Evolutionary conservation across 148 eudicot genomes (phyloP), one percentile per base, ranked within the genome.

Genomic region (Beta vulgaris): DNA sequence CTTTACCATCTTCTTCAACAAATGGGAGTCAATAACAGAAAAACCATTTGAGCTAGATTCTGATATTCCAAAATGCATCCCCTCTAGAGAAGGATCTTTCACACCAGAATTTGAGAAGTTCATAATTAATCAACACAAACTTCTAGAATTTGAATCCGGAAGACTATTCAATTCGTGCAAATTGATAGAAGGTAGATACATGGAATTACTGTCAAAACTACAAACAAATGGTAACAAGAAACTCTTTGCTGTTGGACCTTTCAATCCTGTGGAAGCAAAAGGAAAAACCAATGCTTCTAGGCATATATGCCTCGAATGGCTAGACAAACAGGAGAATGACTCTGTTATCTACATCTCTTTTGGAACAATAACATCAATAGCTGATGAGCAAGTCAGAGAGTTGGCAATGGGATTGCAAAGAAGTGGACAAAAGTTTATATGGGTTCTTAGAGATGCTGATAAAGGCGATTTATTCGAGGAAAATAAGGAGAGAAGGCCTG

Each of bases 301-400:
- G 43, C 78, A 81, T 36, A 2, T 8, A 57, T 83, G 86, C 76
- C 68, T 90, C 26, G 80, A 86, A 12, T 90, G 91, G 91, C 81
- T 92, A 1, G 91, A 92, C 73, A 84, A 76, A 76, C 96, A 89
- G 54, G 80, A 63, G 46, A 54, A 70, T 8, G 75, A 81, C 32
- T 86, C 93, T 0, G 98, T 92, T 28, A 66, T 92, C 0, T 90
- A 75, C 53, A 87, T 88, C 15, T 88, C 91, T 0, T 90, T 92
- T 49, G 98, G 98, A 29, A 82, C 93, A 1, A 73, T 85, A 19
- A 85, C 86, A 48, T 72, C 90, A 0, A 31, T 90, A 36, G 44
- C 57, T 0, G 77, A 84, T 5, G 83, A 87, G 28, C 84, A 92
- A 72, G 78, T 80, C 36, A 63, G 39, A 31, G 95, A 92, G 80